Percentiles rank a stretch among this genome's conserved stretches.
These are phyloP conservation scores for Suaeda aralocaspica DNA, from an alignment of 148 eudicot genomes.

Conservation along the genomic window DNA sequence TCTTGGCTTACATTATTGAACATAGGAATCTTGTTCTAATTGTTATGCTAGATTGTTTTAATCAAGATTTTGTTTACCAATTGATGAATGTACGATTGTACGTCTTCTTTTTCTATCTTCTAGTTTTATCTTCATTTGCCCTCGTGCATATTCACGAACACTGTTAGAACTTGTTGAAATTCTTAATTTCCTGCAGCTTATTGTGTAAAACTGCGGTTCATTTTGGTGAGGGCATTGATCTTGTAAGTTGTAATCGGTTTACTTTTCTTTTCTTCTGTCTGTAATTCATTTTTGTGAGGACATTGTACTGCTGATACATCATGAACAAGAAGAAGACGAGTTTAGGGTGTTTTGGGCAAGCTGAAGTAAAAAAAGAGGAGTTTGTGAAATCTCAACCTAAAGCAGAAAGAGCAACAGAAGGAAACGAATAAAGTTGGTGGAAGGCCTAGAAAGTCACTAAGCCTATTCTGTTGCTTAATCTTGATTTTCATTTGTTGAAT, in stretches of 20 bases:
- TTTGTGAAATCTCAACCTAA: too few relatives aligned
- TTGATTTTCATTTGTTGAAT: too few relatives aligned
- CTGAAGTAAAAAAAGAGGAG: too few relatives aligned
- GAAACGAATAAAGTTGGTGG: too few relatives aligned
- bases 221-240: background rate
- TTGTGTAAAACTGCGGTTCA: background rate
- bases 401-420: too few relatives aligned
- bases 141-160: background rate
- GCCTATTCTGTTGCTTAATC: too few relatives aligned
- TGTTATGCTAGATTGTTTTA: background rate
- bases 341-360: too few relatives aligned
- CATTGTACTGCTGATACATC: too few relatives aligned
- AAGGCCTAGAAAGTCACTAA: too few relatives aligned
- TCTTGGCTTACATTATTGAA: background rate
- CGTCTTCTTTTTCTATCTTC: background rate
- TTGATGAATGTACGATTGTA: too few relatives aligned
- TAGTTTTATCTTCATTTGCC: background rate
- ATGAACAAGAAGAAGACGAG: too few relatives aligned
- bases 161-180: background rate
- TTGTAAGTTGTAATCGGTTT: background rate
- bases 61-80: too few relatives aligned
- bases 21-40: background rate
- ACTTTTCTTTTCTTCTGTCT: background rate
- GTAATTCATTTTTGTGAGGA: background rate
- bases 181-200: background rate